Evolutionary conservation across 805 yeast species (phyloP).

Genomic region (Pichia nanzhaoensis): DNA sequence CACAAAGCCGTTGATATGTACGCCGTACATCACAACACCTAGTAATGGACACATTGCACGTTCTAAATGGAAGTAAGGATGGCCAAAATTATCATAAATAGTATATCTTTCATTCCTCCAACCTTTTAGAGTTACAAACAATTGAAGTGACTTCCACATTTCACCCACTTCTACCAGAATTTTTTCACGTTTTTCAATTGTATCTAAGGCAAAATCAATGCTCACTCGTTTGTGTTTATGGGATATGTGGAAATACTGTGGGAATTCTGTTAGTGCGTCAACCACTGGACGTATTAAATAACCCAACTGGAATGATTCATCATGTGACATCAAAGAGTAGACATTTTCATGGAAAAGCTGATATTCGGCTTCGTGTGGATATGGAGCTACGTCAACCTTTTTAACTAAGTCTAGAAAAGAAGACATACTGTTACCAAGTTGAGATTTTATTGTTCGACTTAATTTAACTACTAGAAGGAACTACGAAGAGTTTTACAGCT

Average conservation of each 20-base stretch:
- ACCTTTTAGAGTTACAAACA: slow-evolving; percentile 42
- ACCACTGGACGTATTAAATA: slow-evolving; percentile 33
- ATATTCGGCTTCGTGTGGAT: slow-evolving; percentile 20
- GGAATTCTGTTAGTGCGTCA: slow-evolving; percentile 18
- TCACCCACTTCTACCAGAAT: slow-evolving; percentile 39
- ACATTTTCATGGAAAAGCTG: slow-evolving; percentile 19
- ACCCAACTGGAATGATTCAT: slow-evolving; percentile 31
- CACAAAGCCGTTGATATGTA: slow-evolving; percentile 77
- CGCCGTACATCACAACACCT: slow-evolving; percentile 88
- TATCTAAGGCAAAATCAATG: slow-evolving; percentile 27
- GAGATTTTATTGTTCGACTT: no score
- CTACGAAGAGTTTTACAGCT: no score
- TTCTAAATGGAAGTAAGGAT: slow-evolving; percentile 66
- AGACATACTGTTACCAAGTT: no score
- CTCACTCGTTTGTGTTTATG: slow-evolving; percentile 23
- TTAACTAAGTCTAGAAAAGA: slow-evolving; percentile 24
- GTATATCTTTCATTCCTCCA: slow-evolving; percentile 88
- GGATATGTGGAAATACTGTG: slow-evolving; percentile 25
- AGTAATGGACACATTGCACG: slow-evolving; percentile 73
- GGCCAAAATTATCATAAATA: slow-evolving; percentile 49
- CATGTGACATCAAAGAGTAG: slow-evolving; percentile 33
- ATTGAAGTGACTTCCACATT: slow-evolving; percentile 31
- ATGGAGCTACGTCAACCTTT: slow-evolving; percentile 28
- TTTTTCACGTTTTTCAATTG: slow-evolving; percentile 35
- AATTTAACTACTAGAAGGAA: no score